Percentiles rank a stretch among this genome's conserved stretches.
Conservation (phyloP, 2,329 filamentous ascomycete species). For the Trichoderma asperellum region DNA sequence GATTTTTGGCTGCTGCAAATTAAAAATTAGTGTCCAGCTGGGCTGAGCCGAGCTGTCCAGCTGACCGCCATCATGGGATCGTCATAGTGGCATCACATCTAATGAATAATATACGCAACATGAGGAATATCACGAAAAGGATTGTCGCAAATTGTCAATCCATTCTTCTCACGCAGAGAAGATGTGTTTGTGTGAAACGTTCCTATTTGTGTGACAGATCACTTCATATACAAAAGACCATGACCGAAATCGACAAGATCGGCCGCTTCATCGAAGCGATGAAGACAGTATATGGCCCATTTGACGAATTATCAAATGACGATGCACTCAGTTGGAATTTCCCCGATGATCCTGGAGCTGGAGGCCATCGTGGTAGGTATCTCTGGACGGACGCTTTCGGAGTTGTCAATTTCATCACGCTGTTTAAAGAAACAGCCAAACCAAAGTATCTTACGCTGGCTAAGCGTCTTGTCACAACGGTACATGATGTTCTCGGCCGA, state of each 20-base stretch:
- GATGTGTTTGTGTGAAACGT: too few species aligned
- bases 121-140: neutral
- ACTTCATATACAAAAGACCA: neutral
- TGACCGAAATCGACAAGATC: conserved; percentile 2
- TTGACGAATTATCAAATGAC: conserved; percentile 33
- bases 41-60: neutral
- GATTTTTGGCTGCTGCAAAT: neutral
- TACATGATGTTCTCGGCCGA: conserved; percentile 57
- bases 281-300: conserved; percentile 45
- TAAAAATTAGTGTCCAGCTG: neutral
- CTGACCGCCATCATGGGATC: conserved; percentile 8
- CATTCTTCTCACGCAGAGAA: neutral
- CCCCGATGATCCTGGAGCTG: conserved; percentile 50
- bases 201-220: neutral
- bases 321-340: conserved; percentile 49
- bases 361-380: conserved; percentile 61
- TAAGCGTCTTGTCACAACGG: conserved; percentile 51
- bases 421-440: conserved; percentile 47
- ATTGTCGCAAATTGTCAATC: neutral
- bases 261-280: conserved; percentile 44
- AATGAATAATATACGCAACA: neutral
- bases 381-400: conserved; percentile 66
- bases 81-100: conserved; percentile 25
- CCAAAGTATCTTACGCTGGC: conserved; percentile 54
- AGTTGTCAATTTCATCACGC: conserved; percentile 61